Conservation (phyloP, 441 rosid genomes). For the Croton setiger region DNA sequence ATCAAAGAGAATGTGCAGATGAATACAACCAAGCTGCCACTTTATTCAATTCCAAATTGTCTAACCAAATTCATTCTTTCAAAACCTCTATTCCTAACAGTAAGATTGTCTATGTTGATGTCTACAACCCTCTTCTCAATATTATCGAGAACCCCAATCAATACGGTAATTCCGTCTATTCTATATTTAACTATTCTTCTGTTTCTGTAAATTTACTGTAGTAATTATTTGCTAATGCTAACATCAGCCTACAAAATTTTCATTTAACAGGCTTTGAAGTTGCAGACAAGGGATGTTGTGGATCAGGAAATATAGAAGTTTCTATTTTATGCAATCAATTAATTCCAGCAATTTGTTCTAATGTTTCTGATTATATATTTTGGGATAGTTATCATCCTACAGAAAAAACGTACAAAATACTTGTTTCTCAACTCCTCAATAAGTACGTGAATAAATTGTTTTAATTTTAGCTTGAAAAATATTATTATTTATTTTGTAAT, state of each 20-base stretch:
- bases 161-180: slow-evolving; percentile 38
- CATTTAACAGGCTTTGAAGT: slow-evolving; percentile 29
- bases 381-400: slow-evolving; percentile 63
- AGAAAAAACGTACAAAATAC: slow-evolving; percentile 36
- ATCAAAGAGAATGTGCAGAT: slow-evolving; percentile 43
- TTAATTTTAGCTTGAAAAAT: no score
- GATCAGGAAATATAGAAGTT: slow-evolving; percentile 45
- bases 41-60: slow-evolving; percentile 56
- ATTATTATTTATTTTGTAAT: no score
- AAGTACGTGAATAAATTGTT: slow-evolving; percentile 12
- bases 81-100: slow-evolving; percentile 24
- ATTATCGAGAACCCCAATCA: slow-evolving; percentile 43
- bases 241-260: no score
- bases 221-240: no score
- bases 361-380: slow-evolving; percentile 36
- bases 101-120: slow-evolving; percentile 45
- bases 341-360: slow-evolving; percentile 25
- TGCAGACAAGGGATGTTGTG: slow-evolving; percentile 44
- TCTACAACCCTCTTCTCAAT: slow-evolving; percentile 48
- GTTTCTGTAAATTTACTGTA: no score
- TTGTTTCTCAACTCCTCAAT: slow-evolving; percentile 17
- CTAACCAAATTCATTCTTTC: slow-evolving; percentile 35
- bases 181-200: neutral
- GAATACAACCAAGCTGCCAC: slow-evolving; percentile 42
- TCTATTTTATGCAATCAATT: slow-evolving; percentile 33